Evolutionary conservation across 2,329 filamentous ascomycete species (phyloP).

Genomic region (Beauveria australis): DNA sequence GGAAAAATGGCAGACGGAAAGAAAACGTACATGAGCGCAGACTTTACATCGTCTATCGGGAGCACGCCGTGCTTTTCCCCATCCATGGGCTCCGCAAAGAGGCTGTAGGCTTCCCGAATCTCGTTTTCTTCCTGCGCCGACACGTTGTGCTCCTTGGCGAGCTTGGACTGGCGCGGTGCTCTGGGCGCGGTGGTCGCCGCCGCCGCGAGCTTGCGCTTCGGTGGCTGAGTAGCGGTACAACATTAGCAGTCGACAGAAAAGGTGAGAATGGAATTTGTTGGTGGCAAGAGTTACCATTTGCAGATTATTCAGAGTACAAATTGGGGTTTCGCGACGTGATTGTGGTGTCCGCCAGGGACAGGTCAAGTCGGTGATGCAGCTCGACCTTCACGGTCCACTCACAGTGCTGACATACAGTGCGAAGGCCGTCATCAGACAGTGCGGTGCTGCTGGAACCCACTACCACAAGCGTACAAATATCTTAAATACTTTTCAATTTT

Average conservation of each 20-base stretch:
- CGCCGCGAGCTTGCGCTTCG: constrained; percentile 38
- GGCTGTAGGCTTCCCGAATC: constrained; percentile 80
- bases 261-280: too few relatives aligned
- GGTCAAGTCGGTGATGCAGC: not conserved
- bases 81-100: constrained; percentile 67
- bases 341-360: not conserved
- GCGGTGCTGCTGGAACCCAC: not conserved
- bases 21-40: constrained; percentile 59
- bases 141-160: constrained; percentile 87
- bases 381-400: not conserved
- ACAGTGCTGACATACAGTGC: not conserved
- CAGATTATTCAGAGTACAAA: not conserved
- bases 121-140: constrained; percentile 77
- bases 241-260: not conserved
- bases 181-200: constrained; percentile 22
- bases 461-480: not conserved
- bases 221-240: constrained; percentile 31
- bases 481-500: not conserved
- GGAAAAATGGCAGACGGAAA: not conserved
- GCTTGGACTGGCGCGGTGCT: constrained; percentile 63
- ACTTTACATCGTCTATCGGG: constrained; percentile 57
- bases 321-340: not conserved
- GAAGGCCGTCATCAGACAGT: not conserved
- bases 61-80: constrained; percentile 68
- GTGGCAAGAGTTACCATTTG: not conserved